These are phyloP conservation scores for Xylaria castorea DNA, from an alignment of 495 filamentous ascomycete genomes.

Conservation along the genomic window DNA sequence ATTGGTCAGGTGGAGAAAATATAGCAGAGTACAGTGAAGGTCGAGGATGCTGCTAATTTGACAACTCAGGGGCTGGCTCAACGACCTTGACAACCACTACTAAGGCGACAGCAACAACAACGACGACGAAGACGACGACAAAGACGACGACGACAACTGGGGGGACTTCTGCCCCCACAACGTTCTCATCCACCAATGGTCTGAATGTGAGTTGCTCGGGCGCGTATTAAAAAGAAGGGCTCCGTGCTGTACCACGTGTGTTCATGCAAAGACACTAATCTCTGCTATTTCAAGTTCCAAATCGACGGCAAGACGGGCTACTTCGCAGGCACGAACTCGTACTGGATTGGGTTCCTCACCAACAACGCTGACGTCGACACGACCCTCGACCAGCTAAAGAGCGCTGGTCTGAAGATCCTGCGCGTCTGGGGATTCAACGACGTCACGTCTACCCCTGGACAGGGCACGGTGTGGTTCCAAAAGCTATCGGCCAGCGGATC, in stretches of 20 bases:
- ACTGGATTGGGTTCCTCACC: constrained; percentile 75
- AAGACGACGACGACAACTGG: not conserved
- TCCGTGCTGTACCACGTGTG: not conserved
- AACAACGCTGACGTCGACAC: constrained; percentile 69
- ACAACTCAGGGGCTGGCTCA: constrained; percentile 5
- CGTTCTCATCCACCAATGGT: constrained; percentile 16
- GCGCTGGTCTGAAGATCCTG: constrained; percentile 69
- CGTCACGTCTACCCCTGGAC: constrained; percentile 48
- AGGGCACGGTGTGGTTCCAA: constrained; percentile 67
- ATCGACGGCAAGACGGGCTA: constrained; percentile 68
- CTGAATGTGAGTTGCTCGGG: constrained; percentile 3
- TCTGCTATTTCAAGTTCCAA: constrained; percentile 50
- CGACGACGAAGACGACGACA: constrained; percentile 46
- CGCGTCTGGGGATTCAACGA: constrained; percentile 79
- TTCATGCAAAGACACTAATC: not conserved
- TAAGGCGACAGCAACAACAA: constrained; percentile 42
- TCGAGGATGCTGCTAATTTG: not conserved
- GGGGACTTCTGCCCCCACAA: not conserved
- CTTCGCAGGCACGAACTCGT: constrained; percentile 74
- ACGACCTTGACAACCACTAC: constrained; percentile 20
- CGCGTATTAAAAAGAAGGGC: not conserved
- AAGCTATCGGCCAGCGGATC: constrained; percentile 57
- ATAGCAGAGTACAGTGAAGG: not conserved
- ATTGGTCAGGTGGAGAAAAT: not conserved
- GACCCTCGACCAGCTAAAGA: constrained; percentile 55